These are phyloP conservation scores for Xylariaceae sp. DNA, from an alignment of 2,329 filamentous ascomycete species.

Conservation along the genomic window DNA sequence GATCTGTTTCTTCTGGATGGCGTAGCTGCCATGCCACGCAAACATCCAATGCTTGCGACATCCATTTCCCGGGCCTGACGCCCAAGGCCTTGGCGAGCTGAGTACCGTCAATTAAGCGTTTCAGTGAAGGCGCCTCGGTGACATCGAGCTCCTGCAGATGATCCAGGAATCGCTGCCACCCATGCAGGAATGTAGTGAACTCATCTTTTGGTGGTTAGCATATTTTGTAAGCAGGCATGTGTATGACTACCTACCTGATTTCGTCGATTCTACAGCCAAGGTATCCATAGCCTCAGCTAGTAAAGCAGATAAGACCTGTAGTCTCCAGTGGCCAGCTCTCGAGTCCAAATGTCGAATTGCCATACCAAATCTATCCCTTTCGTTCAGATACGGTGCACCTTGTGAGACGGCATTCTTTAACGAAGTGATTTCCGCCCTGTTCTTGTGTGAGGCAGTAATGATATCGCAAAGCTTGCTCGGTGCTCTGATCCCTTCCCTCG, in stretches of 20 bases:
- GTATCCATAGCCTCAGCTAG: slow-evolving; percentile 61
- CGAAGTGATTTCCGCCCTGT: slow-evolving; percentile 64
- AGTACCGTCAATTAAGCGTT: slow-evolving; percentile 73
- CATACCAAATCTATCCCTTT: slow-evolving; percentile 72
- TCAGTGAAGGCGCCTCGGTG: slow-evolving; percentile 60
- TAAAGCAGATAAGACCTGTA: slow-evolving; percentile 70
- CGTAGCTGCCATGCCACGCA: slow-evolving; percentile 88
- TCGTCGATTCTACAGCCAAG: slow-evolving; percentile 40
- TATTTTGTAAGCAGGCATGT: background rate
- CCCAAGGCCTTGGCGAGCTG: slow-evolving; percentile 70
- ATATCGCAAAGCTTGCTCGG: slow-evolving; percentile 75
- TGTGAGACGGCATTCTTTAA: slow-evolving; percentile 60
- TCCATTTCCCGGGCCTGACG: slow-evolving; percentile 80
- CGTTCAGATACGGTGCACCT: slow-evolving; percentile 46
- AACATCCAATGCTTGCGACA: slow-evolving; percentile 75
- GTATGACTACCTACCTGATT: slow-evolving; percentile 42
- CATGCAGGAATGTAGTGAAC: slow-evolving; percentile 44
- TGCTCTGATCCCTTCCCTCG: slow-evolving; percentile 76
- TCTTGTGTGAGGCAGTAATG: slow-evolving; percentile 64
- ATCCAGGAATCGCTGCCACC: slow-evolving; percentile 60
- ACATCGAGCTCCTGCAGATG: slow-evolving; percentile 58
- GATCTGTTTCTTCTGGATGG: slow-evolving; percentile 68
- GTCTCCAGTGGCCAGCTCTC: slow-evolving; percentile 65
- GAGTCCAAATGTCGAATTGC: slow-evolving; percentile 72
- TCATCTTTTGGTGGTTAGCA: slow-evolving; percentile 23